Evolutionary conservation across 768 basidiomycete species (phyloP).

Genomic region (Lyophyllum semitale): DNA sequence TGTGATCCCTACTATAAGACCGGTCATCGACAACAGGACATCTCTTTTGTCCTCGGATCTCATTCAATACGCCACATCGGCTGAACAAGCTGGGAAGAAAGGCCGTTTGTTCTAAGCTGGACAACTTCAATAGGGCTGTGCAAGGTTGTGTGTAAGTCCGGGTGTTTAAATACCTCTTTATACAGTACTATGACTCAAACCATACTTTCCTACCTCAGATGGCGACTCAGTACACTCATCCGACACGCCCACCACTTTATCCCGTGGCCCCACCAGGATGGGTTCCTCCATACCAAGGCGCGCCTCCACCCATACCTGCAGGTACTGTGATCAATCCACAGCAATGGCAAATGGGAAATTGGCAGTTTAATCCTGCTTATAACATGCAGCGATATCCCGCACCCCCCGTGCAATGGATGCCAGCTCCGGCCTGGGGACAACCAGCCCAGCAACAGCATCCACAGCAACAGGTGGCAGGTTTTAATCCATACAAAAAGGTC

Average conservation of each 20-base stretch:
- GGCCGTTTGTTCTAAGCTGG: neutral
- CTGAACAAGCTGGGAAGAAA: neutral
- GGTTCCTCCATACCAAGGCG: slow-evolving; percentile 42
- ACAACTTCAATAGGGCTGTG: neutral
- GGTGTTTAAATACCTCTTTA: neutral
- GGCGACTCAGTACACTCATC: slow-evolving; percentile 7
- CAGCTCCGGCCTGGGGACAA: slow-evolving; percentile 39
- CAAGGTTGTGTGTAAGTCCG: neutral
- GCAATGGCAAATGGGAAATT: slow-evolving; percentile 55
- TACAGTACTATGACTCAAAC: neutral
- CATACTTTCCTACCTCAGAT: slow-evolving; percentile 2
- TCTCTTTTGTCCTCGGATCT: neutral
- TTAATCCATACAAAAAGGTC: slow-evolving; percentile 66
- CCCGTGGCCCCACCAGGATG: slow-evolving; percentile 17
- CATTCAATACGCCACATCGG: neutral
- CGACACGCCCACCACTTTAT: slow-evolving; percentile 3
- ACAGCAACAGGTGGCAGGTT: slow-evolving; percentile 22
- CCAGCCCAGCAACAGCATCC: slow-evolving; percentile 18
- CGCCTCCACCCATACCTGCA: slow-evolving; percentile 61
- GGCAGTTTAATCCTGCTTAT: slow-evolving; percentile 51
- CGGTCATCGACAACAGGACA: neutral
- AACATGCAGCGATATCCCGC: slow-evolving; percentile 28
- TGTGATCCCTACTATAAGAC: neutral
- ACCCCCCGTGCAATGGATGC: slow-evolving; percentile 35
- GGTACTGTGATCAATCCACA: slow-evolving; percentile 43